A percentile compares a stretch with the other conserved stretches of the same genome.
Evolutionary conservation across 768 basidiomycete genomes (phyloP).

Genomic region (Tylopilus rubrobrunneus): DNA sequence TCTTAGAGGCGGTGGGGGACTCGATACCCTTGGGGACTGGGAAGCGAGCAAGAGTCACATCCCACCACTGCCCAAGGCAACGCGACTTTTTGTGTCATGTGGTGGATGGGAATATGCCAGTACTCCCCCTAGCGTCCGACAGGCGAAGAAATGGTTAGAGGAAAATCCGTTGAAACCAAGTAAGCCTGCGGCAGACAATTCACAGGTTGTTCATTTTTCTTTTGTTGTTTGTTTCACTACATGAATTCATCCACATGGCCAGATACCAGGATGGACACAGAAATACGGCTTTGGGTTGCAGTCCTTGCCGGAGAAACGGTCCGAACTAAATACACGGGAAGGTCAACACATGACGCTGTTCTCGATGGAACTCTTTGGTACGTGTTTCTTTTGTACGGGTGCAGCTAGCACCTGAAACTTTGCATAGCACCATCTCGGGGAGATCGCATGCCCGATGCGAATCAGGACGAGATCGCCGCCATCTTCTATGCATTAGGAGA

Average conservation of each 20-base stretch:
- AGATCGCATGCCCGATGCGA: slow-evolving; percentile 60
- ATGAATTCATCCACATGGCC: background rate
- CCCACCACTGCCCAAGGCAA: background rate
- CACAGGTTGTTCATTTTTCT: slow-evolving; percentile 43
- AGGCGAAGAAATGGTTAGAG: slow-evolving; percentile 54
- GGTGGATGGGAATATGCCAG: slow-evolving; percentile 82
- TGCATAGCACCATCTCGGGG: slow-evolving; percentile 55
- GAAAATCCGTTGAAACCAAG: slow-evolving; percentile 16
- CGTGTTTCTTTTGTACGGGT: slow-evolving; percentile 16
- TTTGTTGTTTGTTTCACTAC: background rate
- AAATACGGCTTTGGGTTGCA: slow-evolving; percentile 65
- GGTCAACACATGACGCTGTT: slow-evolving; percentile 75
- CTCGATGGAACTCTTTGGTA: slow-evolving; percentile 84
- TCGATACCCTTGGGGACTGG: slow-evolving; percentile 63
- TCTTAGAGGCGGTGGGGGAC: slow-evolving; percentile 60
- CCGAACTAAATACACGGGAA: slow-evolving; percentile 45
- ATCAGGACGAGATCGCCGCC: slow-evolving; percentile 51
- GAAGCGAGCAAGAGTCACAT: slow-evolving; percentile 13
- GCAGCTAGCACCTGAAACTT: background rate
- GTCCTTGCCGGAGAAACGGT: slow-evolving; percentile 45
- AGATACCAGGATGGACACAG: slow-evolving; percentile 79
- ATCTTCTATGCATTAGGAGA: slow-evolving; percentile 71
- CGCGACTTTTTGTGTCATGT: slow-evolving; percentile 28
- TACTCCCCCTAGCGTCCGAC: slow-evolving; percentile 56
- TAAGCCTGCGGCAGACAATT: slow-evolving; percentile 31